Evolutionary conservation across 2,329 filamentous ascomycete genomes (phyloP).

Genomic region (Paecilomyces dactylethromorphus): DNA sequence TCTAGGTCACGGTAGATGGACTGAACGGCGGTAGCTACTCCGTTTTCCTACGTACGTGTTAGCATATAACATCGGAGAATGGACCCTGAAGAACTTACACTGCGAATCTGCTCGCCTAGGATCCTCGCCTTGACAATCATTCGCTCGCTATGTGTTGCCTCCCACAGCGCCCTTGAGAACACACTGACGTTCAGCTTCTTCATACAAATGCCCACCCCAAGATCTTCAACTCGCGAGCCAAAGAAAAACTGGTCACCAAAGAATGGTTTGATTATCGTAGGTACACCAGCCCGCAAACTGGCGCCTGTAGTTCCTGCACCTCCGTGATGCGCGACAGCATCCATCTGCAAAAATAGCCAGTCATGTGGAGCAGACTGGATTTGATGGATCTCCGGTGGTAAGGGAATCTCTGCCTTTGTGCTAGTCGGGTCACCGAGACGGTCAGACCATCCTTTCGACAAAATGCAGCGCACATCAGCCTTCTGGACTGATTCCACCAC

Average conservation of each 20-base stretch:
- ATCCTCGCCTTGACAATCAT: conserved; percentile 83
- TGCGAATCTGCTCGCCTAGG: conserved; percentile 80
- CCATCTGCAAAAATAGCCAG: conserved; percentile 91
- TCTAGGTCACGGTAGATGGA: conserved; percentile 92
- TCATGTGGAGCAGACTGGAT: conserved; percentile 92
- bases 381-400: conserved; percentile 75
- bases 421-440: conserved; percentile 57
- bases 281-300: conserved; percentile 80
- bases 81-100: conserved; percentile 48
- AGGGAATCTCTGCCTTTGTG: conserved; percentile 57
- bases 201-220: conserved; percentile 85
- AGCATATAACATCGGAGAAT: conserved; percentile 14
- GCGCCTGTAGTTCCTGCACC: conserved; percentile 93
- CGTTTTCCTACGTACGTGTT: conserved; percentile 61
- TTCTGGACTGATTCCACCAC: conserved; percentile 86
- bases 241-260: conserved; percentile 99
- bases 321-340: conserved; percentile 90
- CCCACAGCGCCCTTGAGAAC: conserved; percentile 83
- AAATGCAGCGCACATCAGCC: conserved; percentile 86
- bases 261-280: conserved; percentile 92
- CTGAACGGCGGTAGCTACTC: conserved; percentile 84
- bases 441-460: conserved; percentile 97
- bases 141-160: conserved; percentile 79
- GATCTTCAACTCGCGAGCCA: conserved; percentile 78
- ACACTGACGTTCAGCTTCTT: conserved; percentile 82